Conservation (phyloP, 768 basidiomycete species). For the Leccinum pellstonianum region DNA sequence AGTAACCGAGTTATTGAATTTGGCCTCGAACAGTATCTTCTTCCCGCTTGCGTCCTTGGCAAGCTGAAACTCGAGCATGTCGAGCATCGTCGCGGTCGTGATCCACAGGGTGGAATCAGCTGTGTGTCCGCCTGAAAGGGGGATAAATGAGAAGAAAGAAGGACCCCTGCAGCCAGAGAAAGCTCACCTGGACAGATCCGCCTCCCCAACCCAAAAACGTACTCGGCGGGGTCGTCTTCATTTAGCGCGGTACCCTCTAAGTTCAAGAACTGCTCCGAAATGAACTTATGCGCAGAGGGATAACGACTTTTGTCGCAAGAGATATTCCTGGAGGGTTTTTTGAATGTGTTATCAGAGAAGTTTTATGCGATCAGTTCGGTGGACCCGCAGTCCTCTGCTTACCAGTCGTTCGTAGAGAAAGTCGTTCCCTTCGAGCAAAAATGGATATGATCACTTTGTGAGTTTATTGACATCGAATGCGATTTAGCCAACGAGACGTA, state of each 20-base stretch:
- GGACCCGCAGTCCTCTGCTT: background rate
- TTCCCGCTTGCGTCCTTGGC: conserved; percentile 3
- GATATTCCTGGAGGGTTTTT: conserved; percentile 3
- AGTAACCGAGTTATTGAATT: conserved; percentile 1
- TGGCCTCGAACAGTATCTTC: conserved; percentile 1
- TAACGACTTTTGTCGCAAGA: conserved; percentile 11
- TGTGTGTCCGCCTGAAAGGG: background rate
- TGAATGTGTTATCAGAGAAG: background rate
- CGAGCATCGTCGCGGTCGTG: conserved; percentile 4
- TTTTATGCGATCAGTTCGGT: background rate
- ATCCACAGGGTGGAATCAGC: conserved; percentile 1
- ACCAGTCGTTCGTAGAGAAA: conserved; percentile 11
- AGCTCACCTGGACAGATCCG: background rate
- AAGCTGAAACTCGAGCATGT: conserved; percentile 1
- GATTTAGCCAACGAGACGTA: too few relatives aligned
- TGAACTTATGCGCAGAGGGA: conserved; percentile 7
- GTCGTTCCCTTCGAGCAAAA: too few relatives aligned
- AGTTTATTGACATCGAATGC: too few relatives aligned
- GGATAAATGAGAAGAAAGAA: background rate
- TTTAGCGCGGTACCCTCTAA: conserved; percentile 6
- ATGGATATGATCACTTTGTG: too few relatives aligned
- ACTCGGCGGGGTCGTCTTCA: background rate
- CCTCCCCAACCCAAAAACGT: conserved; percentile 6
- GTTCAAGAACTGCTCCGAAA: conserved; percentile 16
- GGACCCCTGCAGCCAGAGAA: background rate